These are phyloP conservation scores for Suhomyces yuchorum DNA, from an alignment of 1,139 yeast species.

Conservation along the genomic window DNA sequence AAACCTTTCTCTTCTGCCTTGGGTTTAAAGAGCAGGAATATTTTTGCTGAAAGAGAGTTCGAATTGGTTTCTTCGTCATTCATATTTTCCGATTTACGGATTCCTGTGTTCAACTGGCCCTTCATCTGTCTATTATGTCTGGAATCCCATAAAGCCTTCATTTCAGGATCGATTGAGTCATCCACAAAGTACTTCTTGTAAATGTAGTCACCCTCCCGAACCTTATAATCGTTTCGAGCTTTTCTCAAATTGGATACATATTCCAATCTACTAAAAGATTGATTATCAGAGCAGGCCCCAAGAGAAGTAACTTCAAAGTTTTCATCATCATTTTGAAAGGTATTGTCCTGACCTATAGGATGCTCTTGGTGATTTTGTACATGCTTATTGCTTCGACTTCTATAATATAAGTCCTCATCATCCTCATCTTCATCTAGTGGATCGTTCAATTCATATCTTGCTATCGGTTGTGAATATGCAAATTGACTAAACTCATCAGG, in stretches of 20 bases:
- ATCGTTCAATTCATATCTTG: neutral
- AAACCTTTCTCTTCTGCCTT: conserved; percentile 27
- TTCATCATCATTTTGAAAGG: conserved; percentile 9
- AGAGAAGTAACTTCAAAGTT: conserved; percentile 2
- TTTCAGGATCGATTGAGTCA: conserved; percentile 52
- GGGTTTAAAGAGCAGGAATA: neutral
- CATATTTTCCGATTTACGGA: neutral
- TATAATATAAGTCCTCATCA: conserved; percentile 17
- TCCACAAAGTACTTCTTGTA: conserved; percentile 43
- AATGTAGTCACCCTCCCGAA: conserved; percentile 52
- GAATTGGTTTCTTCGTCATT: neutral
- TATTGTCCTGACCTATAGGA: conserved; percentile 4
- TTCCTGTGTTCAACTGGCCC: neutral
- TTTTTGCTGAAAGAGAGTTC: neutral
- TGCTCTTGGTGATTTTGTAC: neutral
- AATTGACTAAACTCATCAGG: conserved; percentile 6
- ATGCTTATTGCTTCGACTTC: conserved; percentile 12
- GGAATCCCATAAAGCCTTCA: conserved; percentile 52
- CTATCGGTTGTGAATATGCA: conserved; percentile 1
- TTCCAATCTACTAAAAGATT: conserved; percentile 16
- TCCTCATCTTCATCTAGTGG: conserved; percentile 12
- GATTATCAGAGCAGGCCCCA: conserved; percentile 9
- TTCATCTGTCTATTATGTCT: conserved; percentile 27
- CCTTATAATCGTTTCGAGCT: conserved; percentile 42
- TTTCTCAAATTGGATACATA: conserved; percentile 17